Base-by-base conservation (phyloP, 1,284 basidiomycete genomes). In the Moesziomyces parantarcticus region DNA sequence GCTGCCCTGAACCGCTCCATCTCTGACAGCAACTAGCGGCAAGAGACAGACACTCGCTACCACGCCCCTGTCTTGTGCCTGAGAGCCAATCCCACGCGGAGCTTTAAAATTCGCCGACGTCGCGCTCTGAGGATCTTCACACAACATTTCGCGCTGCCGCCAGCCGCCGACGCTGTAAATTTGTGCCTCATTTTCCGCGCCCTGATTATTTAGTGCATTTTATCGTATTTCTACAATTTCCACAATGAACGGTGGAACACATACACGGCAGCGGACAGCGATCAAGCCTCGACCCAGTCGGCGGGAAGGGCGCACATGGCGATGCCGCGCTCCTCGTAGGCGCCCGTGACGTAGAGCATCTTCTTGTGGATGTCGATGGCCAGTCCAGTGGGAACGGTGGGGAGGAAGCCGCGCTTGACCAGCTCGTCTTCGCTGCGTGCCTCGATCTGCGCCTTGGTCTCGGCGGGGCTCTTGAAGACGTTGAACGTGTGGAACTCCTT, bases 321-420 rank as follows among this genome's bases (percentile, higher is more conserved):
- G 20, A 76, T 48, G 23, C 70, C 76, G 3, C 76, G 45, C 49
- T 78, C 76, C 29, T 78, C 76, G 45, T 74, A 78, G 22, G 74
- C 76, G 3, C 74, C 75, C 23, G 71, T 48, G 5, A 78, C 64
- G 32, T 58, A 61, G 29, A 78, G 42, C 50, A 67, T 43, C 52
- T 66, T 63, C 36, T 50, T 51, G 32, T 59, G 43, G 22, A 61
- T 48, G 22, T 76, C 70, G 18, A 78, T 48, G n/a, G 75, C 76
- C 53, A 78, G 21, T 9, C 70, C 74, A 1, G 76, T 76, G 8
- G 74, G 70, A 1, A 72, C 50, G 4, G 66, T 66, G 3, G 76
- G 76, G 48, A 78, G 43, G 58, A 76, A 78, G 9, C 74, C 74
- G 16, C 57, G n/a, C 36, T 52, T 25, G 21, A 34, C 58, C 22